Percentiles rank a stretch among this genome's conserved stretches.
Evolutionary conservation across 306 rosid genomes (phyloP).

Genomic region (Vachellia pachyceras): DNA sequence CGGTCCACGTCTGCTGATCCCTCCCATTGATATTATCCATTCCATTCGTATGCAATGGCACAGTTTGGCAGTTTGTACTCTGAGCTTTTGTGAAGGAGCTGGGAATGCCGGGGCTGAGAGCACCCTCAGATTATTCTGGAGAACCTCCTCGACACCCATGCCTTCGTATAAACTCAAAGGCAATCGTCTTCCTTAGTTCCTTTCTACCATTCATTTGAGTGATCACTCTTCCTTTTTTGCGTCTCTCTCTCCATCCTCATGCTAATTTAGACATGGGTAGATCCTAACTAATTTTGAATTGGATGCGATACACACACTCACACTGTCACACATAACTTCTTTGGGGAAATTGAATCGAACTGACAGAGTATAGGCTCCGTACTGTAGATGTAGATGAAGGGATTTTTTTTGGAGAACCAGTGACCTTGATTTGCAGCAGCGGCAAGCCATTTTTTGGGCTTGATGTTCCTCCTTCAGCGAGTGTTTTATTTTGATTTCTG

Average conservation of each 20-base stretch:
- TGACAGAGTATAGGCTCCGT: background rate
- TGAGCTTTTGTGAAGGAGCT: background rate
- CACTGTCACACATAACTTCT: background rate
- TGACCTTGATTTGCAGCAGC: no score
- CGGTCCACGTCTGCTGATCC: conserved; percentile 17
- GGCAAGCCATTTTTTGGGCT: no score
- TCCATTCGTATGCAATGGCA: background rate
- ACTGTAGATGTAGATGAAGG: background rate
- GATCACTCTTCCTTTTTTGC: no score
- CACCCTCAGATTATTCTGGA: conserved; percentile 72
- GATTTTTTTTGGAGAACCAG: background rate
- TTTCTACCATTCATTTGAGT: background rate
- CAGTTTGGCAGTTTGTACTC: background rate
- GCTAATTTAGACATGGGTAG: no score
- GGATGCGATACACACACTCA: background rate
- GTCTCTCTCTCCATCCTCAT: no score
- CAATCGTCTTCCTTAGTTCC: background rate
- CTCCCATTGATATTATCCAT: no score
- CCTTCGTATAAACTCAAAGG: conserved; percentile 76
- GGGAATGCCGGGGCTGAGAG: conserved; percentile 71
- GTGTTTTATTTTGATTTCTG: no score
- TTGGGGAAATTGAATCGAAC: background rate
- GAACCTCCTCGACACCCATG: conserved; percentile 77
- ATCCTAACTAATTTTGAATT: background rate
- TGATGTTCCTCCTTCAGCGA: no score